Conservation (phyloP, 1,284 basidiomycete species). For the Cerrena zonata region DNA sequence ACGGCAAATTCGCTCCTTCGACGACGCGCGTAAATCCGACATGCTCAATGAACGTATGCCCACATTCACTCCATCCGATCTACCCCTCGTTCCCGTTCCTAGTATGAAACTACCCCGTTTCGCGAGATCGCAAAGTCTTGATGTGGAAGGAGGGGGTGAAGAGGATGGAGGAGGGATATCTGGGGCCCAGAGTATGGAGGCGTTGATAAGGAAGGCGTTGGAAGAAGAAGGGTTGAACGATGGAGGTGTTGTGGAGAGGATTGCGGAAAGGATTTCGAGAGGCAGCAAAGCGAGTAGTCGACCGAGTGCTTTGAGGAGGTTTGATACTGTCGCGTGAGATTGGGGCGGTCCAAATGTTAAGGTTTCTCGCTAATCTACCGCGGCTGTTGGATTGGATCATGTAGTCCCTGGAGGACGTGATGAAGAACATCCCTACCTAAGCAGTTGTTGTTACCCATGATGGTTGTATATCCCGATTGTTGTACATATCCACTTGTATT, state of each 20-base stretch:
- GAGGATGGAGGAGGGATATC: slow-evolving; percentile 35
- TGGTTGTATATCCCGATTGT: neutral
- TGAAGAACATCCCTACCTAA: too few relatives aligned
- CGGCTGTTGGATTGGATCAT: neutral
- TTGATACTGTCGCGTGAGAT: slow-evolving; percentile 40
- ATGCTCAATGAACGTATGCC: slow-evolving; percentile 91
- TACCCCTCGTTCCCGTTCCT: slow-evolving; percentile 51
- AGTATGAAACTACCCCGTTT: slow-evolving; percentile 53
- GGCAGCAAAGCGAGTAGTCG: slow-evolving; percentile 40
- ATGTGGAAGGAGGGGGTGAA: slow-evolving; percentile 13
- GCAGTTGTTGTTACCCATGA: neutral
- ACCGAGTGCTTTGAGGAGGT: slow-evolving; percentile 55
- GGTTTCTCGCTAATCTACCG: neutral
- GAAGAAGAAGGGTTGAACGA: slow-evolving; percentile 53
- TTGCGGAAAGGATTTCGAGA: slow-evolving; percentile 58
- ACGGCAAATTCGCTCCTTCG: slow-evolving; percentile 82
- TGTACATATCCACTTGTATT: neutral
- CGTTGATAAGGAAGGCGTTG: slow-evolving; percentile 73
- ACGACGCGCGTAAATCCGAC: slow-evolving; percentile 92
- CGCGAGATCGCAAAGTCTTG: neutral
- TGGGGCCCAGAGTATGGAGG: slow-evolving; percentile 63
- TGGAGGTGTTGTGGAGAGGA: slow-evolving; percentile 44
- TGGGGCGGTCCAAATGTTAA: neutral
- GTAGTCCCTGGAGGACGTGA: too few relatives aligned
- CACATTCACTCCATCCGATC: slow-evolving; percentile 36